phyloP scores from a whole-genome alignment of 1,284 basidiomycete genomes.

The Leccinum cinnamomeum region DNA sequence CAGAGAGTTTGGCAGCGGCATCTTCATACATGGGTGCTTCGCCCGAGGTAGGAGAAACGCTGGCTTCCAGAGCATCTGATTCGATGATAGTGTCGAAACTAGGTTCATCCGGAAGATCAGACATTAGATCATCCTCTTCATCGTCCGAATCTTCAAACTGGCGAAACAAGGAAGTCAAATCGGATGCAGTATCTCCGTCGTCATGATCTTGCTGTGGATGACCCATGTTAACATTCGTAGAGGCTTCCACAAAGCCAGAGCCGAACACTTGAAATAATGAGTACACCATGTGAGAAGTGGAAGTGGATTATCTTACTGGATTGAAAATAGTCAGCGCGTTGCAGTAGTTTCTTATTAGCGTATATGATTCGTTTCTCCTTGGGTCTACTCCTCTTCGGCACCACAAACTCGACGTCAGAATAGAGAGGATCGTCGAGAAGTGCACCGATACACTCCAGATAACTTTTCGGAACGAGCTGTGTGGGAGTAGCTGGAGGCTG shows the following conservation, averaged over 20 bases:
- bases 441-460: conserved; percentile 68
- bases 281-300: neutral
- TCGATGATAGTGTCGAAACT: conserved; percentile 32
- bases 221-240: conserved; percentile 22
- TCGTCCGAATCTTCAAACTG: conserved; percentile 64
- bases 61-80: conserved; percentile 19
- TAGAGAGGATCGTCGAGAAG: conserved; percentile 80
- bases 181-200: conserved; percentile 28
- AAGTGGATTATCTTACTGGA: conserved; percentile 45
- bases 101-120: conserved; percentile 32
- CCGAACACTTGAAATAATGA: conserved; percentile 55
- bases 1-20: conserved; percentile 5
- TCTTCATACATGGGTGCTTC: conserved; percentile 15
- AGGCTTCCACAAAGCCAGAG: conserved; percentile 64
- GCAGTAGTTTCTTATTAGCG: conserved; percentile 68
- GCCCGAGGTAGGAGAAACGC: neutral
- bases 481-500: conserved; percentile 45
- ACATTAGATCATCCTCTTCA: conserved; percentile 45
- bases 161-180: conserved; percentile 31
- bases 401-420: conserved; percentile 78
- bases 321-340: conserved; percentile 74
- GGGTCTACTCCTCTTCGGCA: conserved; percentile 50
- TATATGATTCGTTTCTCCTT: conserved; percentile 52
- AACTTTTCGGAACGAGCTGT: conserved; percentile 58
- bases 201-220: conserved; percentile 24